Evolutionary conservation across 2,329 filamentous ascomycete species (phyloP).

Genomic region (Alternaria viburni): DNA sequence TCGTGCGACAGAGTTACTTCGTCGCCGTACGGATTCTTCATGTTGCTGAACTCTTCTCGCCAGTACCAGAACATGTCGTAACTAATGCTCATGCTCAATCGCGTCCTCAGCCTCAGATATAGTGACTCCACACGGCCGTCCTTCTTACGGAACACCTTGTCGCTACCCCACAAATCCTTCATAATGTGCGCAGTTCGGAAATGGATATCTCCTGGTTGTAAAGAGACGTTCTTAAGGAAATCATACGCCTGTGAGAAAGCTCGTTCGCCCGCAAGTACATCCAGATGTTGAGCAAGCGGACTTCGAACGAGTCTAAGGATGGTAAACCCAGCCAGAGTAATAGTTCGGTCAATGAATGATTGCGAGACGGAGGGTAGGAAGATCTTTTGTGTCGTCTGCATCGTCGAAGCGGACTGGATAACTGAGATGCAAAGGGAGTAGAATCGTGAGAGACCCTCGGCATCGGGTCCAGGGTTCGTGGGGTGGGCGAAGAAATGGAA

Average conservation of each 20-base stretch:
- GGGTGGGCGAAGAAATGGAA: conserved; percentile 47
- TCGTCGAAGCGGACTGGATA: conserved; percentile 30
- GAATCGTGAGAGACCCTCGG: conserved; percentile 37
- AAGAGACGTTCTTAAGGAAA: conserved; percentile 40
- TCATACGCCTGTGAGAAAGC: conserved; percentile 42
- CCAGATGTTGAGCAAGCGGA: conserved; percentile 39
- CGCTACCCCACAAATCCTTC: conserved; percentile 45
- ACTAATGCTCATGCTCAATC: conserved; percentile 47
- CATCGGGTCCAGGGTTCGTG: conserved; percentile 31
- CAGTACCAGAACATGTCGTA: conserved; percentile 52
- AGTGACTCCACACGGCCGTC: conserved; percentile 43
- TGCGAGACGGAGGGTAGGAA: conserved; percentile 37
- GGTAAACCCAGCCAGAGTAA: conserved; percentile 41
- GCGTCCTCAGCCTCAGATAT: conserved; percentile 38
- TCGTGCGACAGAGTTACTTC: conserved; percentile 29
- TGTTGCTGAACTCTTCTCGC: conserved; percentile 47
- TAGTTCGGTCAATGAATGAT: conserved; percentile 43
- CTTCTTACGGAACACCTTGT: conserved; percentile 40
- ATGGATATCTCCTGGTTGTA: conserved; percentile 43
- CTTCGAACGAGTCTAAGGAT: conserved; percentile 42
- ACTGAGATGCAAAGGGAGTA: conserved; percentile 44
- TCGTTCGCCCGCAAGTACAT: conserved; percentile 42
- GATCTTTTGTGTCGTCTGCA: conserved; percentile 29
- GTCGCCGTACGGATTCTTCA: conserved; percentile 47
- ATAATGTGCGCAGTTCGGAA: conserved; percentile 39